A percentile compares a stretch with the other conserved stretches of the same genome.
phyloP scores from a whole-genome alignment of 345 rosid genomes.

The Laguncularia racemosa region DNA sequence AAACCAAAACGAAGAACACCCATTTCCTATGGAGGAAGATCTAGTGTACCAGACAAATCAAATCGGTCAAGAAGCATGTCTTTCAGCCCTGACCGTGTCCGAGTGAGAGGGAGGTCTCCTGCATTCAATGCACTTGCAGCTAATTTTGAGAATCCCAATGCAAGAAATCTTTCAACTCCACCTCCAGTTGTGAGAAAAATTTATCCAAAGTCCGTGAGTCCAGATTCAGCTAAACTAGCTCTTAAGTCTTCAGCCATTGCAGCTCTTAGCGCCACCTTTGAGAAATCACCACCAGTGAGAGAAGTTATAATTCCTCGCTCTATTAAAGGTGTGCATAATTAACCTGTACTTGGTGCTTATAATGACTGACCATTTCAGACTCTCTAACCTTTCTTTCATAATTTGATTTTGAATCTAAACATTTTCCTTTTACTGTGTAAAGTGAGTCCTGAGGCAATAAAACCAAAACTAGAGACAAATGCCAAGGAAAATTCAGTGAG shows the following conservation, averaged over 20 bases:
- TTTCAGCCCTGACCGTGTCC: constrained; percentile 91
- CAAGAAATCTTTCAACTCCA: constrained; percentile 94
- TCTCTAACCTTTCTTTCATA: background rate
- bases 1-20: constrained; percentile 89
- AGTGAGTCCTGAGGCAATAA: constrained; percentile 46
- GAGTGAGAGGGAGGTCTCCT: constrained; percentile 97
- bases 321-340: constrained; percentile 48
- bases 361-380: background rate
- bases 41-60: constrained; percentile 73
- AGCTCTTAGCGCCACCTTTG: constrained; percentile 60
- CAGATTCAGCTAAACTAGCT: constrained; percentile 54
- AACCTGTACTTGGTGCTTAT: background rate
- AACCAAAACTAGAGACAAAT: constrained; percentile 41
- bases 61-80: constrained; percentile 99
- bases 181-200: constrained; percentile 88
- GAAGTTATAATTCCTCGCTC: constrained; percentile 63
- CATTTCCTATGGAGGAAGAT: constrained; percentile 79
- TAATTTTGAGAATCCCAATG: constrained; percentile 71
- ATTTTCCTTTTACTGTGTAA: constrained; percentile 14
- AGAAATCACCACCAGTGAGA: constrained; percentile 53
- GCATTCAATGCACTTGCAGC: constrained; percentile 97
- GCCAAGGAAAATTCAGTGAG: constrained; percentile 61
- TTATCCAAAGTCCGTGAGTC: constrained; percentile 85
- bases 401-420: background rate
- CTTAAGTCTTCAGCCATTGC: constrained; percentile 68